A percentile compares a stretch with the other conserved stretches of the same genome.
phyloP scores from a whole-genome alignment of 2,329 filamentous ascomycete species.

The Aplosporella prunicola region DNA sequence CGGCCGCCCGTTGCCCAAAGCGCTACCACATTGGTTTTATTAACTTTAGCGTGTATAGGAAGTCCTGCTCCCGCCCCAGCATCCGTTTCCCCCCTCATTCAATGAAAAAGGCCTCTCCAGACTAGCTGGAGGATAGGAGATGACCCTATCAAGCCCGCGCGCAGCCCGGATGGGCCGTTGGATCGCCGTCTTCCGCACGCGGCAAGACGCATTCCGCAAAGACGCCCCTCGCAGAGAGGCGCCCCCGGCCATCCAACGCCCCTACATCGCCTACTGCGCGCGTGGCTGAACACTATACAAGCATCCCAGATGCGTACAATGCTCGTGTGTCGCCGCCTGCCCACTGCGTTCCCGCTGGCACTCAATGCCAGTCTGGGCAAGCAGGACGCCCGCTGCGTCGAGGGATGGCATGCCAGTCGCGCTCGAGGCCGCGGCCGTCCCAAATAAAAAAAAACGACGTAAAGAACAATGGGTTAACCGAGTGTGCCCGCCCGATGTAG shows the following conservation, averaged over 20 bases:
- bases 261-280: slow-evolving; percentile 17
- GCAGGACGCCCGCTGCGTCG: slow-evolving; percentile 23
- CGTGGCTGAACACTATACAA: slow-evolving; percentile 25
- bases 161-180: slow-evolving; percentile 1
- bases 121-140: slow-evolving; percentile 9
- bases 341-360: slow-evolving; percentile 29
- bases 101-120: slow-evolving; percentile 1
- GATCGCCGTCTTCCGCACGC: slow-evolving; percentile 8
- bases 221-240: slow-evolving; percentile 6
- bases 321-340: slow-evolving; percentile 27
- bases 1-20: neutral
- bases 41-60: slow-evolving; percentile 9
- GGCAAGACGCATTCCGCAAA: slow-evolving; percentile 4
- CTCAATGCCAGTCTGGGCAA: slow-evolving; percentile 30
- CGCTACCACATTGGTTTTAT: slow-evolving; percentile 9
- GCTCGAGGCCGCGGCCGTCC: slow-evolving; percentile 2
- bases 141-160: slow-evolving; percentile 9
- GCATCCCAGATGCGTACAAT: slow-evolving; percentile 27
- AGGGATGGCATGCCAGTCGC: slow-evolving; percentile 29
- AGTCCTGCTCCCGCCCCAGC: slow-evolving; percentile 8
- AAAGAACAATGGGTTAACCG: slow-evolving; percentile 20
- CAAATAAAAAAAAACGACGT: slow-evolving; percentile 28
- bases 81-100: slow-evolving; percentile 5
- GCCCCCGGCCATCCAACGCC: slow-evolving; percentile 7
- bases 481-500: slow-evolving; percentile 31